Evolutionary conservation across 257 asterid species (phyloP), one percentile per base, ranked within the genome.

Genomic region (Penstemon eatonii): DNA sequence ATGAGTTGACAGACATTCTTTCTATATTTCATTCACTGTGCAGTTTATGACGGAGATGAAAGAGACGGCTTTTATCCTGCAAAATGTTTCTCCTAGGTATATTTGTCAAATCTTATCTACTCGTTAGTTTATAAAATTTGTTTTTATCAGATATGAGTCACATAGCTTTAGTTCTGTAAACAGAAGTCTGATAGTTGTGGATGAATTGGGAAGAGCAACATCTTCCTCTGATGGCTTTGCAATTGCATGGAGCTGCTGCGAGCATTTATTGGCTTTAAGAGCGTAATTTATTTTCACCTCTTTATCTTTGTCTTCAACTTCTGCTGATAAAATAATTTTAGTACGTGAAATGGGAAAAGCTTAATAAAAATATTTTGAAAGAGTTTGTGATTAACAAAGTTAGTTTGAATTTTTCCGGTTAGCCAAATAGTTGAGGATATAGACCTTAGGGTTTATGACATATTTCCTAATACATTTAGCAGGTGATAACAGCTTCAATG

Each of bases 41-140:
- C 86, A 93, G 98, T 93, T 90, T 73, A 93, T 93, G 99, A 93
- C 94, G 59, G 99, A 93, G 89, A 93, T 90, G 99, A 93, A 86
- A 72, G 99, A 93, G 85, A 88, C 87, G 8, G 96, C 96, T 63
- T 90, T 93, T 79, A 90, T 93, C 78, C 78, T 90, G 90, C 99
- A 93, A 83, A 93, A 93, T 79, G 90, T 86, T 75, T 76, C 97
- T 71, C 78, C 76, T 54, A 85, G 97, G 98, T 92, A 75, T 49
- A 55, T 72, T 41, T 56, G 56, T 62, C 8, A 55, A 57, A 36
- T 53, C 33, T 0, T 54, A 12, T 53, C 39, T 65, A 36, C 52
- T 11, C 46, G 40, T 25, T 66, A 41, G 45, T 64, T 13, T 60
- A 73, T 70, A 77, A 39, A n/a, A 63, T 46, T 68, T 61, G 46